phyloP scores from a whole-genome alignment of 148 eudicot species.

The Heliamphora exappendiculata region DNA sequence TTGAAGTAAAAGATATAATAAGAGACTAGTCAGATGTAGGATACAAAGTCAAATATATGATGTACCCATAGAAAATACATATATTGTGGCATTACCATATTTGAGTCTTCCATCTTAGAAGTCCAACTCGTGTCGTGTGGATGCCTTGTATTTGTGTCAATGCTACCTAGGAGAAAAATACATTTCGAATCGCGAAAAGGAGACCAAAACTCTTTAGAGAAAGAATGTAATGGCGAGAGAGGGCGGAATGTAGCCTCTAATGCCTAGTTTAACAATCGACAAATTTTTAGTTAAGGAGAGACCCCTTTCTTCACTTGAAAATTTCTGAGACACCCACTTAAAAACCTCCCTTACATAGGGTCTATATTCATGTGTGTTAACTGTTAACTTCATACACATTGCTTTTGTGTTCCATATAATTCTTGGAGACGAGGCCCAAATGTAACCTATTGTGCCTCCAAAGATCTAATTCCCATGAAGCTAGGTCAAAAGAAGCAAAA shows the following conservation, averaged over 20 bases:
- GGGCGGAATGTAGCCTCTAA: background rate
- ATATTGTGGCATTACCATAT: too few relatives aligned
- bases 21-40: too few relatives aligned
- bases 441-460: background rate
- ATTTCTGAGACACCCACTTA: background rate
- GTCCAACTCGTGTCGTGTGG: background rate
- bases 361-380: background rate
- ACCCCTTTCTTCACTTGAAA: background rate
- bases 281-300: background rate
- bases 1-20: background rate
- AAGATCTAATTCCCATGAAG: background rate
- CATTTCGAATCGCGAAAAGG: background rate
- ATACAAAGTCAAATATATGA: too few relatives aligned
- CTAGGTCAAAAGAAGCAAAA: background rate
- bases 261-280: background rate
- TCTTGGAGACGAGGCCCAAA: background rate
- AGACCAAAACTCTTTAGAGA: background rate
- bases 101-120: background rate
- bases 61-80: too few relatives aligned
- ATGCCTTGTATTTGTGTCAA: background rate
- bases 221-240: background rate
- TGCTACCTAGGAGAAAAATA: background rate
- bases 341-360: background rate
- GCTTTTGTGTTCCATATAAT: background rate
- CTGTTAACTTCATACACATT: background rate